These are phyloP conservation scores for Globisporangium okanoganense DNA, from an alignment of 352 stramenopile species.

Conservation along the genomic window DNA sequence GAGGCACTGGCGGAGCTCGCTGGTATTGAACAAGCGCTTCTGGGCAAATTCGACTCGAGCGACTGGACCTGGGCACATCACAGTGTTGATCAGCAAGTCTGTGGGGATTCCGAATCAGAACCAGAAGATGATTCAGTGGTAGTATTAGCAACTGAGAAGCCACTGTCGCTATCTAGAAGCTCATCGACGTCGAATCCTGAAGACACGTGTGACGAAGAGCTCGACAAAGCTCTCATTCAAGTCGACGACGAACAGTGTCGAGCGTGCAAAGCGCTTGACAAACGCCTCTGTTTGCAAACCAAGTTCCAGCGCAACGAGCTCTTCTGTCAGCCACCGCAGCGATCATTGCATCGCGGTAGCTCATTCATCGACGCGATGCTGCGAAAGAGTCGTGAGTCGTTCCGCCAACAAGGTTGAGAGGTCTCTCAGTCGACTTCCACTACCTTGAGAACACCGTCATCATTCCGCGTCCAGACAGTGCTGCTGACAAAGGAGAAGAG, in stretches of 20 bases:
- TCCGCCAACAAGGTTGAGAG: not conserved
- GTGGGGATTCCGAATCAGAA: not conserved
- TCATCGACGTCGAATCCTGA: not conserved
- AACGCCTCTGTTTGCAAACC: not conserved
- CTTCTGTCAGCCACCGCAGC: not conserved
- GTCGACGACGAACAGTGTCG: not conserved
- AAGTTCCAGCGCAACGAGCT: slow-evolving; percentile 2
- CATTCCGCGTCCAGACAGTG: not conserved
- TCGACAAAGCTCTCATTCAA: slow-evolving; percentile 3
- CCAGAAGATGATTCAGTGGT: not conserved
- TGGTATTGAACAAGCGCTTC: not conserved
- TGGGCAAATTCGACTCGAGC: not conserved
- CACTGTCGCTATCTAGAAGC: not conserved
- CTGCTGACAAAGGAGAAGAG: not conserved
- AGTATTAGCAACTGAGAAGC: not conserved
- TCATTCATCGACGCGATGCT: slow-evolving; percentile 1
- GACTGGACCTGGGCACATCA: not conserved
- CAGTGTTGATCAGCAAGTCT: not conserved
- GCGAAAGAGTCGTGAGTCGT: not conserved
- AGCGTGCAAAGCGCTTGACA: not conserved
- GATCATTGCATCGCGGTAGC: not conserved
- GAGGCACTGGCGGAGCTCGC: not conserved
- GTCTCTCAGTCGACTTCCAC: not conserved
- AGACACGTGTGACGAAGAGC: slow-evolving; percentile 15
- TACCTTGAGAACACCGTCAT: not conserved